Base-by-base conservation (phyloP, 2,329 filamentous ascomycete species). In the Fusarium setosum region DNA sequence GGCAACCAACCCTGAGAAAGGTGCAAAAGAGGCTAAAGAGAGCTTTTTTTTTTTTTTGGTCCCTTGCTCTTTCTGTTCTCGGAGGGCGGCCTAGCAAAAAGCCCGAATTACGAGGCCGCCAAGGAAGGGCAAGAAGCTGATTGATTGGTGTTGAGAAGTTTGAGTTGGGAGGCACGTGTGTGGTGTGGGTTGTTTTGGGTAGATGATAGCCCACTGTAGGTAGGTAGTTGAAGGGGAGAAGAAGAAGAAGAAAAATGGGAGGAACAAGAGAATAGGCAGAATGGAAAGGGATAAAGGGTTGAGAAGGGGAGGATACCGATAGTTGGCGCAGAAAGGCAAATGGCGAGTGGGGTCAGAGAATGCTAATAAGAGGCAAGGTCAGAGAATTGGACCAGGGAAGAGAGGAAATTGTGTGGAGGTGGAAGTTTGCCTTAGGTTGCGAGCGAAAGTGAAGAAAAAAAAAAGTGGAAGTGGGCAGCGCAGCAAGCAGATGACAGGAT, bases 201-300 rank as follows among this genome's bases (percentile, higher is more conserved):
- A 49, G 55, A 56, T 44, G 31, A 45, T 49, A 52, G 51, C 31
- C 17, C 24, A 44, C 24, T 44, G 15, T n/a, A 44, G 40, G 21
- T 29, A 18, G 47, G 35, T 41, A 52, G 32, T 35, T 37, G 41
- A 41, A 23, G 34, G 44, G 51, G 45, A 41, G 34, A 44, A 42
- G 54, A 40, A 50, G 38, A 47, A 59, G n/a, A 35, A 31, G 41
- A 45, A 38, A 54, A 34, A 47, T 37, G 44, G 35, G 31, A 63
- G 34, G 49, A 38, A 44, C 44, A 32, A 17, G 17, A 38, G 35
- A 34, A 64, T 51, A 60, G 51, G 49, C 48, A 59, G 53, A 42
- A 52, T 60, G 58, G 56, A 56, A 56, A 56, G 56, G 56, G 61
- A 61, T 35, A 61, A 65, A 49, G 51, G 53, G 26, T 55, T 47